A percentile compares a stretch with the other conserved stretches of the same genome.
Conservation (phyloP, 371 early-diverging fungal species). For the Apophysomyces sp. region DNA sequence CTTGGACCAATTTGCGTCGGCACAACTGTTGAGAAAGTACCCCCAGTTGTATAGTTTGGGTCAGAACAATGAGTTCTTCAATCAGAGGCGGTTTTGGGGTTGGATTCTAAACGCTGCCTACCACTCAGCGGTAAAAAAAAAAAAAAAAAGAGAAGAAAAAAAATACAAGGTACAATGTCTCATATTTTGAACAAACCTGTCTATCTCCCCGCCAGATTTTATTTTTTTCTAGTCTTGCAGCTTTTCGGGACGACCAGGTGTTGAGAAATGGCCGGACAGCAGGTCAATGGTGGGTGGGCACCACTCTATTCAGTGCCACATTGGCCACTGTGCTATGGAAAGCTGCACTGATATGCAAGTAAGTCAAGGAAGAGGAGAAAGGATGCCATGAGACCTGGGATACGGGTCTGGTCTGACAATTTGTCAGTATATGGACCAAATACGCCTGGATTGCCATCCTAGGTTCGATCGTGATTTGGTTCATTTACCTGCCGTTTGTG, state of each 20-base stretch:
- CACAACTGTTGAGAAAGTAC: conserved; percentile 67
- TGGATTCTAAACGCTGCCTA: conserved; percentile 88
- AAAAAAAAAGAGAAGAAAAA: neutral
- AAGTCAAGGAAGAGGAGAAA: too few relatives aligned
- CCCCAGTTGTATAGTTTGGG: conserved; percentile 88
- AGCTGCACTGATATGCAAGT: conserved; percentile 75
- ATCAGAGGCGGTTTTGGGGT: conserved; percentile 85
- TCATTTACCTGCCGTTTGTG: conserved; percentile 79
- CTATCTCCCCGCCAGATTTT: conserved; percentile 9
- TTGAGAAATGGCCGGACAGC: conserved; percentile 52
- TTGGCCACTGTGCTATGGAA: conserved; percentile 76
- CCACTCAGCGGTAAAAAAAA: conserved; percentile 67
- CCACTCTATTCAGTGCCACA: conserved; percentile 71
- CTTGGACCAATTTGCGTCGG: conserved; percentile 80
- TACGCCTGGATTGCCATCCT: conserved; percentile 75
- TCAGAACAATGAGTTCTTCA: conserved; percentile 84
- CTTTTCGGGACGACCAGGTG: conserved; percentile 19
- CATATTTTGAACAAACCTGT: too few relatives aligned
- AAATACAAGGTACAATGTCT: too few relatives aligned
- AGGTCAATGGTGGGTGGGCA: conserved; percentile 74
- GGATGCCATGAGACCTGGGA: too few relatives aligned
- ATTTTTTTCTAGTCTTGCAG: conserved; percentile 26
- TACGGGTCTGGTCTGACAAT: too few relatives aligned
- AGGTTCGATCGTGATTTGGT: conserved; percentile 81
- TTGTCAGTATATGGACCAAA: conserved; percentile 69